Base-by-base conservation (phyloP, 768 basidiomycete species). In the Boletus edulis region DNA sequence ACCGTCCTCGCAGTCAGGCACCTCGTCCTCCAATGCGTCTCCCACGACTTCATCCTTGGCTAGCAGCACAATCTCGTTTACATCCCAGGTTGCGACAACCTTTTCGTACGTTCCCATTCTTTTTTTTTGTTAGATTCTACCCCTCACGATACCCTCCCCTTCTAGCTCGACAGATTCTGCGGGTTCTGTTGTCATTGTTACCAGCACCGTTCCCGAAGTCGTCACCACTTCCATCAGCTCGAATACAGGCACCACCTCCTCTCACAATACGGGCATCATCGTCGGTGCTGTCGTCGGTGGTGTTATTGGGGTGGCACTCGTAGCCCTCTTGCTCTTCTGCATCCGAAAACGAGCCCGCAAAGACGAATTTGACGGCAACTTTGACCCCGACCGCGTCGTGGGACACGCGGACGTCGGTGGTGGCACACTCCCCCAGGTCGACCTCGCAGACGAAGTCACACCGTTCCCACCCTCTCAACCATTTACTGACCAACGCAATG, bases 201-300 rank as follows among this genome's bases (percentile, higher is more conserved):
- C 70, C 4, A 61, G 58, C 24, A 52, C 56, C 12, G 13, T 56
- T 7, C 54, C 67, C 17, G 51, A 50, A 17, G 39, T 54, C 46
- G 7, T 62, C 35, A 52, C 68, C 5, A 59, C 62, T 32, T 3
- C 67, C 29, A 8, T 60, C 53, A 22, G 5, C 14, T 14, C 60
- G 5, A 35, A 20, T 31, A 3, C 46, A 3, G 1, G 12, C 13
- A 32, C 34, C 18, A 37, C 37, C 35, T 29, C 22, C 32, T 24
- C 52, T 1, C 59, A 18, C 27, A 52, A 62, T 41, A 73, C 71
- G 1, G 78, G 73, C 29, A 70, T 79, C 4, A 81, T 83, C 53
- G 75, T 81, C 5, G 81, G 81, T 17, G 75, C 77, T 3, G 77
- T 82, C n/a, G 81, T 82, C 11, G 81, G 80, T 52, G 81, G 80